Conservation (phyloP, 1,284 basidiomycete genomes). For the Ceratobasidium theobromae region DNA sequence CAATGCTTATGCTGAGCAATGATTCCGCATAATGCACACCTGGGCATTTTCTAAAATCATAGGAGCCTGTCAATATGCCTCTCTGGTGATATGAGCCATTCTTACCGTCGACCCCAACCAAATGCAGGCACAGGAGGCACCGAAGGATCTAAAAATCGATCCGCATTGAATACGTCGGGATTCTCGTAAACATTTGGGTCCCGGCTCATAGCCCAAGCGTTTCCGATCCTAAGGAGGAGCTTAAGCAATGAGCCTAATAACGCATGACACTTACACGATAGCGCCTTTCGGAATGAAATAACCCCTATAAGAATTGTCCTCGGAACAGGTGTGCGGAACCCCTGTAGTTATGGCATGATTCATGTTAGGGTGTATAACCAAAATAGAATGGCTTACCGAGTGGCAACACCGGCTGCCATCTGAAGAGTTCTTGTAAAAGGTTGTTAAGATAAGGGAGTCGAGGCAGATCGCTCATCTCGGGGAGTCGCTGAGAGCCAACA, state of each 20-base stretch:
- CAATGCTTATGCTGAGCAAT: not conserved
- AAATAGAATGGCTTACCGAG: not conserved
- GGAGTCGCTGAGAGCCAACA: slow-evolving; percentile 29
- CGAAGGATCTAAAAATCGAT: slow-evolving; percentile 8
- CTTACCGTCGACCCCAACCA: slow-evolving; percentile 16
- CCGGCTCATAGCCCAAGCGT: slow-evolving; percentile 18
- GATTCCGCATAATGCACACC: slow-evolving; percentile 5
- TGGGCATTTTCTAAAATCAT: not conserved
- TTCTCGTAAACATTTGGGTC: not conserved
- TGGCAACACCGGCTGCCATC: slow-evolving; percentile 29
- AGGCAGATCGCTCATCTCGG: slow-evolving; percentile 22
- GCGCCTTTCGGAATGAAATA: slow-evolving; percentile 45
- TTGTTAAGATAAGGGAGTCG: slow-evolving; percentile 32
- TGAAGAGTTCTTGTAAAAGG: slow-evolving; percentile 27
- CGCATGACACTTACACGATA: not conserved
- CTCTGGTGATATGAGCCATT: not conserved
- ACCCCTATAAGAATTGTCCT: slow-evolving; percentile 44
- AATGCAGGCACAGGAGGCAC: slow-evolving; percentile 5
- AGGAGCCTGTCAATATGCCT: not conserved
- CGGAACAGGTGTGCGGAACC: slow-evolving; percentile 42
- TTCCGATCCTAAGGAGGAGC: no score
- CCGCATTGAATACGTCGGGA: slow-evolving; percentile 12
- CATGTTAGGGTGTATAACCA: no score
- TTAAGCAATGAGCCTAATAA: not conserved
- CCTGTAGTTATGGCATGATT: no score